Base-by-base conservation (phyloP, 225 moss, liverwort and hornwort species). In the Asterella californica region DNA sequence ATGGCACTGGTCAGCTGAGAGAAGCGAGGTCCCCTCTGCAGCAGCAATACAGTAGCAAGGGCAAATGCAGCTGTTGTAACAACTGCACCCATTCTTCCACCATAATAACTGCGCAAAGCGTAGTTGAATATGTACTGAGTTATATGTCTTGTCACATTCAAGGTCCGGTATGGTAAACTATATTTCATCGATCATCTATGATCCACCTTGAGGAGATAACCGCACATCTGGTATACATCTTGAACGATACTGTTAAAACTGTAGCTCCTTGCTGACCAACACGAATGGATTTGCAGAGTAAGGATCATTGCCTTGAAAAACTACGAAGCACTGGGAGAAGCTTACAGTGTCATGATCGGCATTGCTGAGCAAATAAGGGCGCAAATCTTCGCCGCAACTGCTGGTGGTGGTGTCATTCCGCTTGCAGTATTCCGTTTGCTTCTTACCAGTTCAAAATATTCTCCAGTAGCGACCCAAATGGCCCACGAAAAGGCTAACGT, bases 271-370 rank as follows among this genome's bases (percentile, higher is more conserved):
- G 27, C 61, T 61, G 27, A 9, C n/a, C n/a, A 61, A 61, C 61
- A 42, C 11, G 27, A 61, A 18, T 61, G 1, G 25, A 25, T 27
- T 21, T 61, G 27, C n/a, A 61, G 19, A 59, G 11, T 25, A 63
- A 63, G 29, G 29, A 4, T 11, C 29, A 32, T 7, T 63, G 29
- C 8, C 9, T 30, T 25, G 30, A 65, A 18, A 65, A 33, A 4
- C 1, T 5, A 27, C 1, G 3, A 15, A 14, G 10, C 29, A 65
- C 0, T 32, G 22, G 29, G 12, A 33, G 32, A 12, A 32, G 5
- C 93, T 84, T 86, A 94, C 96, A 96, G 83, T 72, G 96, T 96
- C 90, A 96, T 90, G 73, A 94, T 83, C 50, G 96, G 96, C 96
- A 96, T 96, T 5, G 93, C 86, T 57, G 96, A 87, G 82, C 96